Conservation (phyloP, 306 rosid species). For the Lagenaria siceraria region DNA sequence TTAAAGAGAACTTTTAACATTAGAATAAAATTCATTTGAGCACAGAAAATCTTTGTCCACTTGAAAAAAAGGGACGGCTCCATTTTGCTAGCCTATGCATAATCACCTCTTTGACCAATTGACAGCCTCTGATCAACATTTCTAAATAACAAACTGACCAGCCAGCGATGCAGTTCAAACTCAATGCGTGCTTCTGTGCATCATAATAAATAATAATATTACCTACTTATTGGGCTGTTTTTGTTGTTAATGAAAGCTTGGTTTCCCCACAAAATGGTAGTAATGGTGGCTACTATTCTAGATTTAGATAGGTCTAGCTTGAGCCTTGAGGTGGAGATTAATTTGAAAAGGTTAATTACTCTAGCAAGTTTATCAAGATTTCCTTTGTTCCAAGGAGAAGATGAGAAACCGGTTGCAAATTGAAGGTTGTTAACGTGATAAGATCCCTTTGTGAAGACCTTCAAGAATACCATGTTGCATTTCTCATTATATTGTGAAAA, state of each 20-base stretch:
- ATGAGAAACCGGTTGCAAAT: not conserved
- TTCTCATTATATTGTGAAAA: too few relatives aligned
- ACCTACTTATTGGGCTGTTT: not conserved
- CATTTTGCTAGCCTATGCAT: too few relatives aligned
- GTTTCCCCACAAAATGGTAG: not conserved
- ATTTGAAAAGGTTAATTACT: not conserved
- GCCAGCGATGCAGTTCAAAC: too few relatives aligned
- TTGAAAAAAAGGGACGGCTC: too few relatives aligned
- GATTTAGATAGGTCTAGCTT: not conserved
- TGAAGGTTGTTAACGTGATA: too few relatives aligned
- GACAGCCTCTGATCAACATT: too few relatives aligned
- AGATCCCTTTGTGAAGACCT: too few relatives aligned
- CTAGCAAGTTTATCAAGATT: not conserved
- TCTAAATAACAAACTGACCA: too few relatives aligned
- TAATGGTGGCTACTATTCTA: too few relatives aligned
- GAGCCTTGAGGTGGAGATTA: not conserved
- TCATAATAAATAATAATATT: not conserved
- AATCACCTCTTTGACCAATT: too few relatives aligned
- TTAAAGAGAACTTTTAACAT: not conserved
- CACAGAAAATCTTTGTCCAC: too few relatives aligned
- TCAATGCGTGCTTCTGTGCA: not conserved
- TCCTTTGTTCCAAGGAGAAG: not conserved
- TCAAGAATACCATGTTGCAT: not conserved
- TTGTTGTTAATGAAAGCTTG: too few relatives aligned
- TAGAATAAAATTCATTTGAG: not conserved